Base-by-base conservation (phyloP, 1,284 basidiomycete genomes). In the Pseudozyma hubeiensis region DNA sequence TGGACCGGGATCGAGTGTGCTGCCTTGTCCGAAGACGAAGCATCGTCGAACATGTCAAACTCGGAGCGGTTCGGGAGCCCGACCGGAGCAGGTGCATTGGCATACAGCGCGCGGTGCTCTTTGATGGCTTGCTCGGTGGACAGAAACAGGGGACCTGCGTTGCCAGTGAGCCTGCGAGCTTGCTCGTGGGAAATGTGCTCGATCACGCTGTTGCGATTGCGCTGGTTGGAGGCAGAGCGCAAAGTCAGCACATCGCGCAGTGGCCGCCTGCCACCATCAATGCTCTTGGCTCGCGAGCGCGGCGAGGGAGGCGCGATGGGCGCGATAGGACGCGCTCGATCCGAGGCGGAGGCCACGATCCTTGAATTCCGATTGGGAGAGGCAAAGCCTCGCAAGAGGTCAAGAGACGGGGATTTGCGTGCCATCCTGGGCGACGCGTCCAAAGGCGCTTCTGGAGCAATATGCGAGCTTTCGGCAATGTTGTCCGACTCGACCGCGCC, bases 111-210 rank as follows among this genome's bases (percentile, higher is more conserved):
- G 3, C 63, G 64, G 40, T 66, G 69, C 31, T 66, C 59, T n/a
- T 54, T 59, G 11, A 72, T 39, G 29, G 54, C 59, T 29, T 64
- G 52, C n/a, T 72, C 62, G 34, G 59, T 59, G 10, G 30, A 43
- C 29, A 73, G 47, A 14, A 68, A 51, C 10, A 67, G 45, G 0
- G 70, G 70, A 0, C 70, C 64, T 2, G 53, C 30, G 16, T 8
- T 53, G 14, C 61, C 61, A 2, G 64, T 73, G 34, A 54, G 11
- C n/a, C 53, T 55, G 33, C 53, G 70, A 5, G 61, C 70, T 31
- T 74, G 53, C 10, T 74, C 52, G 55, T 61, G 57, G 7, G 71
- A 74, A 17, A 69, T 50, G 37, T 74, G 71, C 35, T 74, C 57
- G 41, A 74, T 74, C 39, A 68, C 58, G 30, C 70, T 66, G 19